phyloP scores from a whole-genome alignment of 2,329 filamentous ascomycete genomes.

The Amauroascus verrucosus region DNA sequence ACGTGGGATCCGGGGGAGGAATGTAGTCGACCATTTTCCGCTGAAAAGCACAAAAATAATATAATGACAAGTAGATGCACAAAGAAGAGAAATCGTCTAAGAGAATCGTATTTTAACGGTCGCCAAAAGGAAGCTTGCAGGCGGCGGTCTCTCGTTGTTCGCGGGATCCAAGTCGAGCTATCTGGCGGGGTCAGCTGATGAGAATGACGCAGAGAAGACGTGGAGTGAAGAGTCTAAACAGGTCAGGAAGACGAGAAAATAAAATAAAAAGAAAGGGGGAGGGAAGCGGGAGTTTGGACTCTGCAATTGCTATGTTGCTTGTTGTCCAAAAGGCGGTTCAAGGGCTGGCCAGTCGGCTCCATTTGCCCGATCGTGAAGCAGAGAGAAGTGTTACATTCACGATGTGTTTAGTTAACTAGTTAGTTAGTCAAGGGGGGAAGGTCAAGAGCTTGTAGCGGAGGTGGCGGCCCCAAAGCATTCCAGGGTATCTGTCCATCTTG shows the following conservation, averaged over 20 bases:
- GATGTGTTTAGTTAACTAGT: background rate
- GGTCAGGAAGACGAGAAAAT: background rate
- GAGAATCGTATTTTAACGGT: no score
- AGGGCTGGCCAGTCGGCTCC: slow-evolving; percentile 1
- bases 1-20: slow-evolving; percentile 45
- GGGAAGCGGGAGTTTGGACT: background rate
- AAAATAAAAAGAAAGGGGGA: background rate
- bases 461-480: no score
- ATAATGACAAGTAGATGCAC: background rate
- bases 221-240: background rate
- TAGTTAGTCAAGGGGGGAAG: background rate
- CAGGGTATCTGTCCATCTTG: no score
- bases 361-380: background rate
- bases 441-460: no score
- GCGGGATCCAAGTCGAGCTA: background rate
- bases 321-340: background rate
- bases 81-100: background rate
- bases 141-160: no score
- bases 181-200: background rate
- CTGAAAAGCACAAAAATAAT: background rate
- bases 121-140: no score
- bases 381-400: no score
- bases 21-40: slow-evolving; percentile 46
- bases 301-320: background rate
- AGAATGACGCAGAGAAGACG: background rate